phyloP scores from a whole-genome alignment of 2,329 filamentous ascomycete species.

The Didymella sp. region DNA sequence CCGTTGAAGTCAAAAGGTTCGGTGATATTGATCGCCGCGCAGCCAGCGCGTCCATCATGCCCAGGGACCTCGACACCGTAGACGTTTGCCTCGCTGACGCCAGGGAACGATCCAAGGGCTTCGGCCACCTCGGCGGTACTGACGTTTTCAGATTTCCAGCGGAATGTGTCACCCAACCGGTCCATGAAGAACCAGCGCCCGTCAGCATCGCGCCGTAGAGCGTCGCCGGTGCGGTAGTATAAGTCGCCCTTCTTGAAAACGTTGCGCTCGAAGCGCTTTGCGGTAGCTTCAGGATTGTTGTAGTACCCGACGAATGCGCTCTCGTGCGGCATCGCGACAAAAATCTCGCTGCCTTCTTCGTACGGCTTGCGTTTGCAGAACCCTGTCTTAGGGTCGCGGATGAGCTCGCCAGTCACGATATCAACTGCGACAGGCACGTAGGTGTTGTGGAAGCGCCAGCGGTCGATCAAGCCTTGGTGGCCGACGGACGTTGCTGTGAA shows the following conservation, averaged over 20 bases:
- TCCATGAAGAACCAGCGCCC: constrained; percentile 60
- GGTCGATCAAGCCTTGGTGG: constrained; percentile 70
- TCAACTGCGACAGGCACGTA: constrained; percentile 74
- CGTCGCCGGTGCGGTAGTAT: constrained; percentile 58
- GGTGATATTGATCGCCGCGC: constrained; percentile 65
- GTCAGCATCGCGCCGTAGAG: constrained; percentile 53
- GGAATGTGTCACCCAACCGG: constrained; percentile 57
- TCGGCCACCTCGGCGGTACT: constrained; percentile 57
- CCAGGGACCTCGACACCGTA: constrained; percentile 58
- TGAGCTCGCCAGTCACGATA: constrained; percentile 70
- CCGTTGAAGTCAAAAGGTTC: constrained; percentile 60
- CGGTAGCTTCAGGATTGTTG: constrained; percentile 70
- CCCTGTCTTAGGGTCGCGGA: constrained; percentile 70
- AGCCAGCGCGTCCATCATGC: constrained; percentile 60
- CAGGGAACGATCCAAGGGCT: constrained; percentile 54
- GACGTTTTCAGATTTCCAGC: constrained; percentile 60
- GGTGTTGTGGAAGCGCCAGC: constrained; percentile 60
- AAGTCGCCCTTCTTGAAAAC: constrained; percentile 58
- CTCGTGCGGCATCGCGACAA: constrained; percentile 67
- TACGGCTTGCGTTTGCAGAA: constrained; percentile 70
- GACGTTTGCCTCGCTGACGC: constrained; percentile 56
- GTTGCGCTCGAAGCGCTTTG: constrained; percentile 59
- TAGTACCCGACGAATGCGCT: constrained; percentile 73
- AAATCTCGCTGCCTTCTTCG: constrained; percentile 75
- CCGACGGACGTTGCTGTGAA: constrained; percentile 71